These are phyloP conservation scores for Colletotrichum sp. DNA, from an alignment of 2,329 filamentous ascomycete genomes.

Conservation along the genomic window DNA sequence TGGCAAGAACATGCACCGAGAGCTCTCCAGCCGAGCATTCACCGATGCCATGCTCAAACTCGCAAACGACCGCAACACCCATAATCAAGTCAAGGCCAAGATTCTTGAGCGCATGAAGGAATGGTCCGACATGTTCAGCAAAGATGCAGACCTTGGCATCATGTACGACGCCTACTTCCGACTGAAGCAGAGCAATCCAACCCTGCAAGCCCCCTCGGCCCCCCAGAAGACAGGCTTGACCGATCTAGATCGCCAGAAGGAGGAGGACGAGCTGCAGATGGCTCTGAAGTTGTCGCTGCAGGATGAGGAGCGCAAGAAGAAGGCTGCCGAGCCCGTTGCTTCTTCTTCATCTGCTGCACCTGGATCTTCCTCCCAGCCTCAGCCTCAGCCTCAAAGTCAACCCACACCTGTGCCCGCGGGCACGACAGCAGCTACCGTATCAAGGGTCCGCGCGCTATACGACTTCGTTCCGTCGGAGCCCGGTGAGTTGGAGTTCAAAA, in stretches of 20 bases:
- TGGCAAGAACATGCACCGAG: slow-evolving; percentile 83
- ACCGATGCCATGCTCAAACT: slow-evolving; percentile 92
- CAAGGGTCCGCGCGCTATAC: slow-evolving; percentile 88
- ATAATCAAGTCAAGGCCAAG: slow-evolving; percentile 95
- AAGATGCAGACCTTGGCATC: slow-evolving; percentile 89
- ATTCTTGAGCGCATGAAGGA: slow-evolving; percentile 96
- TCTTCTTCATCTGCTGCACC: slow-evolving; percentile 37
- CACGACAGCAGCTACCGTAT: slow-evolving; percentile 95
- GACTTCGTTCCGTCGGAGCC: slow-evolving; percentile 95
- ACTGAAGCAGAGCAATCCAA: slow-evolving; percentile 84
- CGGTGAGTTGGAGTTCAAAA: slow-evolving; percentile 93
- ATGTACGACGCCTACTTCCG: slow-evolving; percentile 96
- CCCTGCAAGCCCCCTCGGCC: slow-evolving; percentile 88
- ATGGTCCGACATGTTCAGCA: slow-evolving; percentile 94
- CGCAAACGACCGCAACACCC: slow-evolving; percentile 92
- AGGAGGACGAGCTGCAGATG: slow-evolving; percentile 97
- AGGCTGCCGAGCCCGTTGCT: slow-evolving; percentile 41
- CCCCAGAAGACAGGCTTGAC: slow-evolving; percentile 93
- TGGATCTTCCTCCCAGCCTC: slow-evolving; percentile 31
- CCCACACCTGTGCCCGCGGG: slow-evolving; percentile 72
- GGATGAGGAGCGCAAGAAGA: slow-evolving; percentile 74
- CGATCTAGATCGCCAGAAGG: slow-evolving; percentile 86
- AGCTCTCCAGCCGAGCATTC: slow-evolving; percentile 88
- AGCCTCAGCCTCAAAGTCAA: slow-evolving; percentile 42
- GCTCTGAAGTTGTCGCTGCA: slow-evolving; percentile 91